Conservation (phyloP, 306 rosid genomes). For the Psophocarpus tetragonolobus region DNA sequence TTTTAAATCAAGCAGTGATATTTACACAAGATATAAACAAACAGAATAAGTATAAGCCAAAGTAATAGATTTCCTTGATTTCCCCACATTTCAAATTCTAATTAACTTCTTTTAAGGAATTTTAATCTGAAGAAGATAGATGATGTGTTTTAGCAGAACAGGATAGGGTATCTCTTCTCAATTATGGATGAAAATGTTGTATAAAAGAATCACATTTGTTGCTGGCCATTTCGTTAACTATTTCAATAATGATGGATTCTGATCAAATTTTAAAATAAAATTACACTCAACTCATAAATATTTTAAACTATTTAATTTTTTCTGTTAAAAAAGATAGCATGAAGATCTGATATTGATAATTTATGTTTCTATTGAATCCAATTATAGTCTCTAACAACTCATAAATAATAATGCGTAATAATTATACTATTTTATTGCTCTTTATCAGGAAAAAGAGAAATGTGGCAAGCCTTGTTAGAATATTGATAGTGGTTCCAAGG, state of each 20-base stretch:
- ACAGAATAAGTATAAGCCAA: conserved; percentile 21
- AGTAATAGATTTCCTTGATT: conserved; percentile 5
- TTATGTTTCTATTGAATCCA: no score
- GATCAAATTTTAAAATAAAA: no score
- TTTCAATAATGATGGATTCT: not conserved
- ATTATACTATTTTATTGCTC: no score
- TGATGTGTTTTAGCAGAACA: not conserved
- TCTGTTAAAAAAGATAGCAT: not conserved
- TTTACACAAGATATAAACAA: conserved; percentile 22
- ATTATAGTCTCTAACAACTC: no score
- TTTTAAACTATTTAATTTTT: no score
- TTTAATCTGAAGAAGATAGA: not conserved
- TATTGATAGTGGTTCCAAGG: no score
- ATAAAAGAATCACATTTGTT: not conserved
- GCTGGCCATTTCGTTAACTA: no score
- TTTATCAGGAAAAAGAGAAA: no score
- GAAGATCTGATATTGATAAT: not conserved
- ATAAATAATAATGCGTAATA: no score
- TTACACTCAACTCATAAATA: not conserved
- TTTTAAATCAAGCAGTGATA: conserved; percentile 15
- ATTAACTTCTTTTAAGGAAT: conserved; percentile 7
- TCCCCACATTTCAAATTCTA: conserved; percentile 11
- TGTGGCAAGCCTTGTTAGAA: no score
- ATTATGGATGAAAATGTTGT: not conserved
- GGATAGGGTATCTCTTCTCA: conserved; percentile 18